Evolutionary conservation across 768 basidiomycete genomes (phyloP), one percentile per base, ranked within the genome.

Genomic region (Polyporus arcularius): DNA sequence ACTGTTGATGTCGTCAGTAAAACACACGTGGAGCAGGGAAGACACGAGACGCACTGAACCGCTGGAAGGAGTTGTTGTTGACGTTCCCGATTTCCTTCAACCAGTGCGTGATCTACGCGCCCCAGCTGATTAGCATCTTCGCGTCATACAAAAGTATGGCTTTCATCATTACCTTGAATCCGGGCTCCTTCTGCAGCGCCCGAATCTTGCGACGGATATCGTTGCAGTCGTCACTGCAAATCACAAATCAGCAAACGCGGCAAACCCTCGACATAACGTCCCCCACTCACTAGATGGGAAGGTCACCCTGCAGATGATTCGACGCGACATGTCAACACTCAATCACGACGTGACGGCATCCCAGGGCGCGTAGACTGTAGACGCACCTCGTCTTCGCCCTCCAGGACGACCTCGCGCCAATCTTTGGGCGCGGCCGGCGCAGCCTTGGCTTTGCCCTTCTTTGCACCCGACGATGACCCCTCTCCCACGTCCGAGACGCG

Each of bases 131-230:
- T 14, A 60, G 16, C 61, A 14, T 57, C 40, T 47, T 26, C 12
- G 54, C 18, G 18, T 11, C 4, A 50, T 53, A 4, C 26, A 12
- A 12, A 16, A 1, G 46, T 31, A 8, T 40, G 39, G 28, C 21
- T 11, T 58, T 28, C 53, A 26, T 26, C 21, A 26, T 1, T 26
- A 78, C 79, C 73, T 81, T 81, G 70, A 73, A 81, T 15, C 68
- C 71, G 0, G 78, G 78, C 2, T 74, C 71, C 67, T 79, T 79
- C 66, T 72, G 74, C 45, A 80, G 67, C 2, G 69, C 57, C 12
- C 74, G 68, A 39, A 81, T 82, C 71, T 80, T 82, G 35, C 78
- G 75, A 32, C 79, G 73, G 57, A 82, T 72, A 9, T 81, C 79
- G 46, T 77, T 78, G 60, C 78, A 80, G 62, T 79, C 76, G 57